Evolutionary conservation across 148 eudicot species (phyloP), one percentile per base, ranked within the genome.

Genomic region (Rhododendron ovatum): DNA sequence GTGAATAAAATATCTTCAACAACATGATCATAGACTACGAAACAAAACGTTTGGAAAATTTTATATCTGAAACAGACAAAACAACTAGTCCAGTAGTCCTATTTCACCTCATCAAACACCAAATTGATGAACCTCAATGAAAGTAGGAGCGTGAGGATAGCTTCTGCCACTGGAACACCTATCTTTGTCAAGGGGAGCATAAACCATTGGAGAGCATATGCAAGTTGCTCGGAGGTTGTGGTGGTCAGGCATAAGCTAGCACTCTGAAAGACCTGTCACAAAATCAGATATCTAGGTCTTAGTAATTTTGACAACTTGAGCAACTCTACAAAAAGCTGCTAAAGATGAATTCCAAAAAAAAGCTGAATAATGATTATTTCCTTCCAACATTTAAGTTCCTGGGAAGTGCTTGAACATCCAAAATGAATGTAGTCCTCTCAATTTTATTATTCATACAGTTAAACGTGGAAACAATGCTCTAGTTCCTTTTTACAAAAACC

Each of bases 161-260:
- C 89, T 91, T 97, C 99, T 85, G 95, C 91, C 74, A 97, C 98
- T 20, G 99, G 99, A 88, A 93, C 95, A 73, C 98, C 95, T 82
- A 95, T 3, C 88, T 83, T 88, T 71, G 83, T 89, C 88, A 97
- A 91, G 78, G 99, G 99, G 48, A 88, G 95, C 90, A 97, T 91
- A 85, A 93, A 93, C 99, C 99, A 97, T 73, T 93, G 94, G 82
- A 97, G 86, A 85, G 96, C 96, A 82, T 93, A 90, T 61, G 99
- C 98, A 77, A 97, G 94, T 90, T 97, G 95, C 90, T 97, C 99
- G 5, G 99, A 95, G 13, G 98, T 92, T 77, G 99, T 97, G 80
- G 96, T 93, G 28, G 98, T 76, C 86, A 97, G 88, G 92, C 98
- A 97, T 74, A 97, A 95, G 91, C 98, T 94, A 15, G 98, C 99